A percentile compares a stretch with the other conserved stretches of the same genome.
Evolutionary conservation across 371 early-diverging fungal species (phyloP).

Genomic region (Paraphysoderma sedebokerense): DNA sequence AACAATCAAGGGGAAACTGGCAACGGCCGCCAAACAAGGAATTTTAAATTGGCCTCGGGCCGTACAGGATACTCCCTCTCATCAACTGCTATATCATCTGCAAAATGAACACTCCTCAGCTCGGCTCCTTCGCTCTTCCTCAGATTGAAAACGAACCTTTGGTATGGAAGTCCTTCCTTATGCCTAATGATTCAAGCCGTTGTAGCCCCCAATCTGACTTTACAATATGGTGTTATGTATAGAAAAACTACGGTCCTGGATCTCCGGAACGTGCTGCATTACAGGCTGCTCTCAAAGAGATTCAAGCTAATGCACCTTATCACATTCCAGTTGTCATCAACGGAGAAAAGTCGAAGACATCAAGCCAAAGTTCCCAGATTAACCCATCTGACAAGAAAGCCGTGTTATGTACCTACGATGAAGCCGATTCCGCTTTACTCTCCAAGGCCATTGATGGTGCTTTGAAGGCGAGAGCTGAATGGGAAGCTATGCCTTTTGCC

Average conservation of each 20-base stretch:
- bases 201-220: not conserved
- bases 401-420: slow-evolving; percentile 64
- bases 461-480: slow-evolving; percentile 60
- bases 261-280: slow-evolving; percentile 58
- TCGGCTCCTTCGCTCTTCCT: slow-evolving; percentile 39
- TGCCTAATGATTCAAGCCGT: slow-evolving; percentile 1
- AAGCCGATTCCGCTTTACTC: slow-evolving; percentile 32
- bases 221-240: not conserved
- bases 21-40: not conserved
- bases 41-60: too few relatives aligned
- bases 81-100: too few relatives aligned
- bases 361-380: slow-evolving; percentile 42
- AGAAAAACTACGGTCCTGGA: slow-evolving; percentile 63
- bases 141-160: slow-evolving; percentile 76
- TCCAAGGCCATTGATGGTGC: slow-evolving; percentile 79
- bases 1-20: not conserved
- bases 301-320: slow-evolving; percentile 47
- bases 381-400: slow-evolving; percentile 71
- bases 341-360: slow-evolving; percentile 46
- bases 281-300: slow-evolving; percentile 53
- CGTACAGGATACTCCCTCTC: too few relatives aligned
- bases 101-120: slow-evolving; percentile 4
- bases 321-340: slow-evolving; percentile 73
- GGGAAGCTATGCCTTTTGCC: slow-evolving; percentile 88
- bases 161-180: slow-evolving; percentile 21